A percentile compares a stretch with the other conserved stretches of the same genome.
Conservation (phyloP, 2,329 filamentous ascomycete species). For the Falciphora oryzae region DNA sequence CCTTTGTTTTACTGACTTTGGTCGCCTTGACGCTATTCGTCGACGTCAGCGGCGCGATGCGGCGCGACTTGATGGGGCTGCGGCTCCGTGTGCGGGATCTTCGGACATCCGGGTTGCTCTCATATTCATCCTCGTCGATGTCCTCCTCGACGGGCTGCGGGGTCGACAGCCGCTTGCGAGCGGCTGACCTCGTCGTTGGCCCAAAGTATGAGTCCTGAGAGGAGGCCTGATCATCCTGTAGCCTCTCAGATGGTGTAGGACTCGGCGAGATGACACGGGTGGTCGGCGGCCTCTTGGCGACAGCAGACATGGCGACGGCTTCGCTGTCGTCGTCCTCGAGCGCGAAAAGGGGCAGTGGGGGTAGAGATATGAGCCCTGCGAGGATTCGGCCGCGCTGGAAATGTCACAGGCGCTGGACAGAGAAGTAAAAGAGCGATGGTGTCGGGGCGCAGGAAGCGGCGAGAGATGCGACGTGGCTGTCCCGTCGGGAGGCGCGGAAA, state of each 20-base stretch:
- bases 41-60: constrained; percentile 5
- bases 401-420: constrained; percentile 33
- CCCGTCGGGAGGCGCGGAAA: constrained; percentile 10
- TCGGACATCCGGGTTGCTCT: constrained; percentile 42
- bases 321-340: constrained; percentile 24
- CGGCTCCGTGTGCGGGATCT: constrained; percentile 67
- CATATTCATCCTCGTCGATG: constrained; percentile 43
- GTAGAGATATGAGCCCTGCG: constrained; percentile 49
- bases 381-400: constrained; percentile 43
- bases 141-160: constrained; percentile 57
- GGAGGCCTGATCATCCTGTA: constrained; percentile 35
- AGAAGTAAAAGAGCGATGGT: constrained; percentile 7
- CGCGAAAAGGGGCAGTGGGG: constrained; percentile 55
- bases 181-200: constrained; percentile 71
- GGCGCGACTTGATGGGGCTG: constrained; percentile 52
- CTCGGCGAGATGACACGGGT: constrained; percentile 88
- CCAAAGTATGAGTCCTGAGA: constrained; percentile 59
- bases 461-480: constrained; percentile 14
- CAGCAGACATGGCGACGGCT: constrained; percentile 40
- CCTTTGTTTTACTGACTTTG: background rate
- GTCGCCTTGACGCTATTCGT: background rate
- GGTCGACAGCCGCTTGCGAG: constrained; percentile 51
- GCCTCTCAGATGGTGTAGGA: constrained; percentile 61
- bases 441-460: constrained; percentile 20
- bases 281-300: constrained; percentile 61